These are phyloP conservation scores for Diplodia mutila DNA, from an alignment of 2,329 filamentous ascomycete species.

Conservation along the genomic window DNA sequence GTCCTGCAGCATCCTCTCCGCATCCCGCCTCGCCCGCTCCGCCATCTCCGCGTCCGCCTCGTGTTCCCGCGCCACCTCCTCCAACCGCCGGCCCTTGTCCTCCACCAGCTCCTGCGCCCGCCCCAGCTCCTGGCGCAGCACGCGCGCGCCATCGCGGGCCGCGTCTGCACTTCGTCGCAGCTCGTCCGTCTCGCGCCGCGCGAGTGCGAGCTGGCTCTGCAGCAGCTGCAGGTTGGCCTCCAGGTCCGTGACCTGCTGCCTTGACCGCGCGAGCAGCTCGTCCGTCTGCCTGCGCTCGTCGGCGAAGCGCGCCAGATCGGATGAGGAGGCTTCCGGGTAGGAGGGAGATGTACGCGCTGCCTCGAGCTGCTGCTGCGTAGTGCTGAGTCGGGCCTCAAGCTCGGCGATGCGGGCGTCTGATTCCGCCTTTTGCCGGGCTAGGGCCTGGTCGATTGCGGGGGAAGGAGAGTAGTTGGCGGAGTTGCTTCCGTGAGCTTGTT, in stretches of 20 bases:
- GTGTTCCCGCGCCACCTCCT: background rate
- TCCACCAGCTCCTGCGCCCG: background rate
- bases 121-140: slow-evolving; percentile 11
- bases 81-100: background rate
- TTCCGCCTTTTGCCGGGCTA: slow-evolving; percentile 17
- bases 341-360: background rate
- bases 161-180: background rate
- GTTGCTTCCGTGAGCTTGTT: background rate
- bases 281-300: slow-evolving; percentile 4
- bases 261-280: slow-evolving; percentile 15
- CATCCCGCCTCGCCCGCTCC: background rate
- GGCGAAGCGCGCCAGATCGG: background rate
- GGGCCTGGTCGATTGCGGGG: background rate
- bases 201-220: slow-evolving; percentile 7
- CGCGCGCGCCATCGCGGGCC: slow-evolving; percentile 8
- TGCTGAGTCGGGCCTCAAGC: slow-evolving; percentile 17
- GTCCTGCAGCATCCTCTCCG: background rate
- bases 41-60: background rate
- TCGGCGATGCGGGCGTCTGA: slow-evolving; percentile 23
- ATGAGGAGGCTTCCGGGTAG: background rate
- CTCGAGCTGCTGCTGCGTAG: slow-evolving; percentile 15
- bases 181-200: background rate
- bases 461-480: background rate
- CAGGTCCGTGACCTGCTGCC: slow-evolving; percentile 9
- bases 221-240: slow-evolving; percentile 18